phyloP scores from a whole-genome alignment of 768 basidiomycete species.

The Megacollybia marginata region DNA sequence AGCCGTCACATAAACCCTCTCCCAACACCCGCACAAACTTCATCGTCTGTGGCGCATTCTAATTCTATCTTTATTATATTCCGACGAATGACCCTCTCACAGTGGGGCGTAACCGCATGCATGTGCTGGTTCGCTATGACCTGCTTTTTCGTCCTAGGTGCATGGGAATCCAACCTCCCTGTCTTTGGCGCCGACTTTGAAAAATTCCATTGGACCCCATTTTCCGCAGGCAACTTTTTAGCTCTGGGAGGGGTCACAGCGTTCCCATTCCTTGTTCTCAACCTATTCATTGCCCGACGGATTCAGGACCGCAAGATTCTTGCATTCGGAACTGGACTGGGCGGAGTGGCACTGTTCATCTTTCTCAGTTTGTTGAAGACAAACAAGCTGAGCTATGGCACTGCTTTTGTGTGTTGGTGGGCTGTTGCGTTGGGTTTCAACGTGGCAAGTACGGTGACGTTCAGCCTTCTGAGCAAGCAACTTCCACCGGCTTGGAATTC shows the following conservation, averaged over 20 bases:
- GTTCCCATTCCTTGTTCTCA: slow-evolving; percentile 61
- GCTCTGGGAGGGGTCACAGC: slow-evolving; percentile 55
- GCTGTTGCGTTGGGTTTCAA: slow-evolving; percentile 67
- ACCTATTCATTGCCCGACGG: slow-evolving; percentile 48
- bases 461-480: slow-evolving; percentile 63
- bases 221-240: slow-evolving; percentile 62
- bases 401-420: slow-evolving; percentile 46
- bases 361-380: slow-evolving; percentile 39
- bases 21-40: not conserved
- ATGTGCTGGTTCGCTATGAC: slow-evolving; percentile 71
- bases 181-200: slow-evolving; percentile 40
- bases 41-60: not conserved
- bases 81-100: slow-evolving; percentile 15
- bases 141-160: slow-evolving; percentile 63
- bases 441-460: slow-evolving; percentile 60
- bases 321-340: slow-evolving; percentile 42
- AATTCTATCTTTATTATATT: not conserved
- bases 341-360: slow-evolving; percentile 43
- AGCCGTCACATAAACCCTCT: not conserved
- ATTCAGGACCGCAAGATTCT: slow-evolving; percentile 57
- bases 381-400: slow-evolving; percentile 35
- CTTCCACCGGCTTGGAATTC: slow-evolving; percentile 57
- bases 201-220: slow-evolving; percentile 50
- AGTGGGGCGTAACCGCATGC: slow-evolving; percentile 49
- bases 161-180: slow-evolving; percentile 65